phyloP scores from a whole-genome alignment of 768 basidiomycete species.

The Mycena maculata region DNA sequence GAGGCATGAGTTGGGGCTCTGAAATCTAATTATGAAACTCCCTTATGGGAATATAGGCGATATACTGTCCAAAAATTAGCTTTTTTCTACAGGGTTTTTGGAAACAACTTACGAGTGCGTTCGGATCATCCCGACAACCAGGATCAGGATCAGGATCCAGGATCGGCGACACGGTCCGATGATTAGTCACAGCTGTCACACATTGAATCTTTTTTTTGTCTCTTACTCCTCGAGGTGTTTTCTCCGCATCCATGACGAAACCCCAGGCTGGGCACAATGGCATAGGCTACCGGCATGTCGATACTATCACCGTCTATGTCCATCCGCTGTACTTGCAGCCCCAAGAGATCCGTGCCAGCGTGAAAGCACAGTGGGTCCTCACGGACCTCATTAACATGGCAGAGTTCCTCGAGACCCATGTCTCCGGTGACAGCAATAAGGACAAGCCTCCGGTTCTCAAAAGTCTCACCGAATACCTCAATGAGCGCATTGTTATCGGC shows the following conservation, averaged over 20 bases:
- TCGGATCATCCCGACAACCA: constrained; percentile 9
- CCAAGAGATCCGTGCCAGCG: background rate
- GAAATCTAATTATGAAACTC: too few species aligned
- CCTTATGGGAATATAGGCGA: too few species aligned
- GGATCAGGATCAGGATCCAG: constrained; percentile 13
- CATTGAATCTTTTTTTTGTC: constrained; percentile 1
- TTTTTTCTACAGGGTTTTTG: too few species aligned
- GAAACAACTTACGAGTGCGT: too few species aligned
- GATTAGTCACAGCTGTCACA: constrained; percentile 12
- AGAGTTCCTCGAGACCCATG: background rate
- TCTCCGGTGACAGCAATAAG: constrained; percentile 1
- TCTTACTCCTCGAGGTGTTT: background rate
- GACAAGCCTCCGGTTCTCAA: background rate
- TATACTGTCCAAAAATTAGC: too few species aligned
- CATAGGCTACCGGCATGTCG: background rate
- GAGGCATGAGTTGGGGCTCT: too few species aligned
- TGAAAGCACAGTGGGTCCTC: constrained; percentile 1
- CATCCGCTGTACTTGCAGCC: background rate
- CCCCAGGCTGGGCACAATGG: constrained; percentile 1
- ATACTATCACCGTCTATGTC: background rate
- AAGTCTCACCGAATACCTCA: background rate
- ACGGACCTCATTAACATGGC: background rate
- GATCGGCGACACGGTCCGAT: constrained; percentile 7
- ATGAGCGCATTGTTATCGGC: background rate
- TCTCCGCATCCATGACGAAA: background rate